Evolutionary conservation across 164 flowering plant genomes (phyloP), one percentile per base, ranked within the genome.

Genomic region (Nymphaea thermarum): DNA sequence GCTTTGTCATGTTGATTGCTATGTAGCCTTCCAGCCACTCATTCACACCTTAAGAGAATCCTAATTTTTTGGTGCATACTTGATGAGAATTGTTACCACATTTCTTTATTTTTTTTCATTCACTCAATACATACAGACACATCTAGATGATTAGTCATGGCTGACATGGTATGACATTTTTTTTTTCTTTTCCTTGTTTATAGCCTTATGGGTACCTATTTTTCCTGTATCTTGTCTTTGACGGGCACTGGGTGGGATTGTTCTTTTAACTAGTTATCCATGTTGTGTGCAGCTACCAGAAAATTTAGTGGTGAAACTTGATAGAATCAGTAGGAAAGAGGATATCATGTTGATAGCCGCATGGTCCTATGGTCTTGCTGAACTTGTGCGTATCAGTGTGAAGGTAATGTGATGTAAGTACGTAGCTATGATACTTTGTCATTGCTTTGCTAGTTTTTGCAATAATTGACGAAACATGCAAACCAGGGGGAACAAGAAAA

Each of bases 361-460:
- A 74, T 96, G 98, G 60, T 91, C 98, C 43, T 94, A 94, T 82
- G 99, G 99, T 63, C 86, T 94, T 59, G 87, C 96, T 70, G 98
- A 98, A 65, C 74, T 91, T 77, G 96, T 91, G 67, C 87, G 98
- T 11, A 81, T 90, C 74, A 91, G 98, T 82, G 75, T 94, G 80
- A 94, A 94, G 99, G 99, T 94, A 80, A 68, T 70, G 65, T 73
- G 67, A 57, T 68, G 68, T 65, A 66, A 67, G 70, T 55, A 70
- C 57, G 60, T 68, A 68, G 60, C 67, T 68, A 47, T 6, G 12
- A 47, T n/a, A n/a, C n/a, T 61, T 36, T 7, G 8, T 25, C 36
- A 25, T 25, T 25, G 36, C 36, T 25, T 25, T 25, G 36, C 36
- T 25, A 25, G 36, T 25, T 25, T 25, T 25, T 25, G 36, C 36